phyloP scores from a whole-genome alignment of 345 rosid species.

The Syzygium jambos region DNA sequence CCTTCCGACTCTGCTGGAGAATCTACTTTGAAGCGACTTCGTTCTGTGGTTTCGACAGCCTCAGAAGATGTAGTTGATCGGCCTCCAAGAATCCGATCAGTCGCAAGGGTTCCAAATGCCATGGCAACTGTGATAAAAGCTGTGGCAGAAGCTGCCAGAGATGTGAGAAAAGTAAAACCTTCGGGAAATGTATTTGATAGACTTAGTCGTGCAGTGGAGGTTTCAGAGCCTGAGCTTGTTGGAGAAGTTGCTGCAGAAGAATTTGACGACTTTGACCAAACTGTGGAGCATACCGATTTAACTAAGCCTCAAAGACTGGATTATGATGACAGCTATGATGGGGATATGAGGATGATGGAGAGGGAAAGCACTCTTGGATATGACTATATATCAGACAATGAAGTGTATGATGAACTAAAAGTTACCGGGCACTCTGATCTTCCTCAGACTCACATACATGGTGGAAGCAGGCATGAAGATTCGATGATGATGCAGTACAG shows the following conservation, averaged over 20 bases:
- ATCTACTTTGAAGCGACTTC: constrained; percentile 70
- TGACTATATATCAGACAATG: constrained; percentile 34
- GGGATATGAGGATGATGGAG: constrained; percentile 21
- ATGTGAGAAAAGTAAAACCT: constrained; percentile 47
- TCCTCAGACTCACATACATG: constrained; percentile 21
- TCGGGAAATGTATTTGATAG: constrained; percentile 89
- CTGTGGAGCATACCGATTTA: constrained; percentile 13
- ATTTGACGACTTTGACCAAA: constrained; percentile 21
- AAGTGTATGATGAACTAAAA: constrained; percentile 32
- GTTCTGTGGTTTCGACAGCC: constrained; percentile 71
- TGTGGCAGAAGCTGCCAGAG: constrained; percentile 88
- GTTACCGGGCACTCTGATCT: constrained; percentile 12
- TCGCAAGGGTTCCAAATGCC: constrained; percentile 64
- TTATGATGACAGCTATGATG: constrained; percentile 22
- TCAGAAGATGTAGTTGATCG: constrained; percentile 31
- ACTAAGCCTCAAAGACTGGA: constrained; percentile 29
- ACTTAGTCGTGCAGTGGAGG: constrained; percentile 44
- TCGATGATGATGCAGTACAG: constrained; percentile 29
- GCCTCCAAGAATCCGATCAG: constrained; percentile 51
- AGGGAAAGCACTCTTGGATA: constrained; percentile 33
- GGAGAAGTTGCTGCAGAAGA: constrained; percentile 26
- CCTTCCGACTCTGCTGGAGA: constrained; percentile 37
- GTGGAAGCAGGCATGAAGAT: constrained; percentile 32
- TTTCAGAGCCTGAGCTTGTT: constrained; percentile 15
- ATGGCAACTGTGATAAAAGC: constrained; percentile 78